Percentiles rank a stretch among this genome's conserved stretches.
Conservation (phyloP, 805 yeast genomes). For the Lipomyces yamanashiensis region DNA sequence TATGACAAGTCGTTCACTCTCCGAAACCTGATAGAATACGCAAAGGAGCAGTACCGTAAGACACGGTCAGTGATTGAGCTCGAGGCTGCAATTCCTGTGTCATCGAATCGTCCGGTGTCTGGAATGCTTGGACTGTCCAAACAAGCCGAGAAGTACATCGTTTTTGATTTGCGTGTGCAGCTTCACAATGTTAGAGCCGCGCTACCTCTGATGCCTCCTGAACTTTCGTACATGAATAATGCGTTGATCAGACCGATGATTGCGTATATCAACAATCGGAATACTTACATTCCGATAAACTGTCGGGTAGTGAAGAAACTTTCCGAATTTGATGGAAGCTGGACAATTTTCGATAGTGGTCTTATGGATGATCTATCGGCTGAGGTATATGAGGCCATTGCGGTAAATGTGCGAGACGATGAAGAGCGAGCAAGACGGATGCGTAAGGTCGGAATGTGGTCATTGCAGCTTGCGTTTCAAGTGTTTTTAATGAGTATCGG, state of each 20-base stretch:
- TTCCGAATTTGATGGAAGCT: conserved; percentile 88
- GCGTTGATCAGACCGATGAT: conserved; percentile 94
- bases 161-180: conserved; percentile 77
- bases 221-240: conserved; percentile 85
- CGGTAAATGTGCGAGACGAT: conserved; percentile 85
- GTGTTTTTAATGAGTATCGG: conserved; percentile 61
- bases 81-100: conserved; percentile 2
- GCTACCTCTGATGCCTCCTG: conserved; percentile 86
- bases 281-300: conserved; percentile 84
- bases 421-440: conserved; percentile 71
- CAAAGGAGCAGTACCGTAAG: conserved; percentile 1
- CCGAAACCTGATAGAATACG: conserved; percentile 18
- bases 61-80: conserved; percentile 13
- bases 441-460: conserved; percentile 90
- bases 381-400: conserved; percentile 90
- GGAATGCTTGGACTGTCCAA: neutral
- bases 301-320: conserved; percentile 80
- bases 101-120: conserved; percentile 1
- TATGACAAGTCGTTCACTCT: conserved; percentile 10
- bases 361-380: conserved; percentile 89
- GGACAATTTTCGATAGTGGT: conserved; percentile 92
- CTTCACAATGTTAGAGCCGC: conserved; percentile 86
- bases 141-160: conserved; percentile 48
- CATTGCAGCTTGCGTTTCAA: conserved; percentile 82
- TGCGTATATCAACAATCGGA: conserved; percentile 88